Conservation (phyloP, 2,329 filamentous ascomycete genomes). For the Xylariomycetidae sp. region DNA sequence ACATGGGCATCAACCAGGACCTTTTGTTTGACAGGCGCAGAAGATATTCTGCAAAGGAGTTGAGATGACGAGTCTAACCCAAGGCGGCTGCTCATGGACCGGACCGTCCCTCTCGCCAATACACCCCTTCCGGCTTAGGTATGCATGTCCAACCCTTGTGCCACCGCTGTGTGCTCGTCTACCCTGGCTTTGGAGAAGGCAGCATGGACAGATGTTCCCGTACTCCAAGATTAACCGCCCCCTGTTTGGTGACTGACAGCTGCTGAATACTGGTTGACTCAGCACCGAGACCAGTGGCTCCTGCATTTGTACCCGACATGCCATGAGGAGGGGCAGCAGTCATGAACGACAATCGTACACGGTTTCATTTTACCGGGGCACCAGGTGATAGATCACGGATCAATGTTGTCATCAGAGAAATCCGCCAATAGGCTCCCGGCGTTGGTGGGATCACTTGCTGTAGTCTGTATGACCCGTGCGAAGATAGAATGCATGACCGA, state of each 20-base stretch:
- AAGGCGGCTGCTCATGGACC: conserved; percentile 10
- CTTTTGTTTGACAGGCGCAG: conserved; percentile 15
- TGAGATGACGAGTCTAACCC: conserved; percentile 13
- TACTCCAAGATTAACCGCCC: no score
- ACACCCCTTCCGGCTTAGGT: no score
- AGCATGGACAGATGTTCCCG: no score
- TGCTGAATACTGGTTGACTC: no score
- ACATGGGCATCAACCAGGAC: conserved; percentile 11
- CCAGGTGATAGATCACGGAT: conserved; percentile 8
- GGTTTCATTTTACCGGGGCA: conserved; percentile 10
- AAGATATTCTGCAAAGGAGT: conserved; percentile 14
- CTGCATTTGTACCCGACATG: conserved; percentile 18
- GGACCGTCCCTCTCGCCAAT: conserved; percentile 19
- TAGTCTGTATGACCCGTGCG: conserved; percentile 24
- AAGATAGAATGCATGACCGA: conserved; percentile 18
- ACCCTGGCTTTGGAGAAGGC: no score
- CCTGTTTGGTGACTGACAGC: no score
- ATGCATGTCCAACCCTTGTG: no score
- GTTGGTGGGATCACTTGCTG: conserved; percentile 18
- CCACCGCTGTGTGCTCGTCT: no score
- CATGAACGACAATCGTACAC: no score
- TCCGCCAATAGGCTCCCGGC: conserved; percentile 14
- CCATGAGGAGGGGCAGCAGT: conserved; percentile 1
- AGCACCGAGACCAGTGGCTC: no score
- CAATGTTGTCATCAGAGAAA: conserved; percentile 17